A percentile compares a stretch with the other conserved stretches of the same genome.
These are phyloP conservation scores for Globisporangium heterothallicum DNA, from an alignment of 352 stramenopile species.

Conservation along the genomic window DNA sequence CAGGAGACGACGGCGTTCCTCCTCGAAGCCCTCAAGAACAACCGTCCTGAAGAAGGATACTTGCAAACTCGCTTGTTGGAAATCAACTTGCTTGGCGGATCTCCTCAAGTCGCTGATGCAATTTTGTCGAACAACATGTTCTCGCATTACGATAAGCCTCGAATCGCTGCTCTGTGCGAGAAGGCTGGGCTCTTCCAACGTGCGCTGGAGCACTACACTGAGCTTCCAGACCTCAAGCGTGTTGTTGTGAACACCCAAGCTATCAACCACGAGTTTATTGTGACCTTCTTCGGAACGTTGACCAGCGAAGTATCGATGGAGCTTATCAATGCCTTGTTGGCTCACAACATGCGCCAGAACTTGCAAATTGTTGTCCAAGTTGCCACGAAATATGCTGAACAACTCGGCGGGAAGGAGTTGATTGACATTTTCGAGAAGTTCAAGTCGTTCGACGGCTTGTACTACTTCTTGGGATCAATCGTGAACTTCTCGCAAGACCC, in stretches of 20 bases:
- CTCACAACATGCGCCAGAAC: conserved; percentile 96
- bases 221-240: conserved; percentile 97
- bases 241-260: conserved; percentile 90
- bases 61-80: conserved; percentile 99
- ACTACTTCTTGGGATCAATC: conserved; percentile 99
- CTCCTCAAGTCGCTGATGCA: conserved; percentile 98
- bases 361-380: conserved; percentile 99
- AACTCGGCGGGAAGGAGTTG: conserved; percentile 92
- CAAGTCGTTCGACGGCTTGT: conserved; percentile 97
- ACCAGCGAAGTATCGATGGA: conserved; percentile 97
- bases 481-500: conserved; percentile 98
- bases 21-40: conserved; percentile 98
- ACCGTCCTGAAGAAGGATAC: conserved; percentile 98
- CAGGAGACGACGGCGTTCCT: conserved; percentile 99
- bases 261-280: conserved; percentile 97
- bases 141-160: conserved; percentile 97
- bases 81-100: conserved; percentile 99
- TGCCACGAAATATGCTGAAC: conserved; percentile 91
- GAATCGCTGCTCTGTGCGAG: conserved; percentile 98
- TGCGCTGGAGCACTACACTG: conserved; percentile 98
- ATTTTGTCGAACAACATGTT: conserved; percentile 99
- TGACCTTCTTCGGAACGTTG: conserved; percentile 98
- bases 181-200: conserved; percentile 98
- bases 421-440: conserved; percentile 99
- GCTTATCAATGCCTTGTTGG: conserved; percentile 97